Base-by-base conservation (phyloP, 1,139 yeast genomes). In the Geotrichum histeridarum region DNA sequence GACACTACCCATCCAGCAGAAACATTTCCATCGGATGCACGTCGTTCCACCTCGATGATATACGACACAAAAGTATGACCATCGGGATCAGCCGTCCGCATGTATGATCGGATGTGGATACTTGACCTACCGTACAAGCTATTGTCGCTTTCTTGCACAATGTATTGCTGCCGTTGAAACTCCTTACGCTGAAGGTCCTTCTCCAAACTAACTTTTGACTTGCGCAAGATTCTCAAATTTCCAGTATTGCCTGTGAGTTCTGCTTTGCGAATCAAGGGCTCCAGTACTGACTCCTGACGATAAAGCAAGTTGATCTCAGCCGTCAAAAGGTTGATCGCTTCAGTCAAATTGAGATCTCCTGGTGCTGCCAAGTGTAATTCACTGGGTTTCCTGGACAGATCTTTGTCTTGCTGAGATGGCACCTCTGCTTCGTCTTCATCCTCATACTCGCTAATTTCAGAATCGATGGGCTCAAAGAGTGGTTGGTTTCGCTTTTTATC, bases 1-100 rank as follows among this genome's bases (percentile, higher is more conserved):
- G n/a, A n/a, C 35, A 90, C 88, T 50, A 88, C 82, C 97, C 97
- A 91, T 0, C 91, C 89, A 0, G 93, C 89, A 8, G 80, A 75
- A 7, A 79, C 77, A 6, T 72, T 73, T 15, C 76, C 75, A 2
- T 77, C 64, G 11, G 73, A 69, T 0, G 78, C 72, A 41, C 76
- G 67, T 58, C 83, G 83, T 56, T 83, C 84, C 4, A 90, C 89
- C 64, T 85, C 91, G 43, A 91, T 84, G 42, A 89, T 78, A 67
- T 90, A 91, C 54, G 86, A 72, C 2, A 82, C 80, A 58, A 79
- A 85, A 53, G 76, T 77, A 42, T 53, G 8, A 0, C 86, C 84
- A 41, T 74, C 72, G 44, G 80, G 82, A 50, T 77, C 77, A 2
- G 68, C 67, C 54, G 61, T 68, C 54, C 78, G 79, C 30, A 86